Evolutionary conservation across 2,329 filamentous ascomycete species (phyloP), one percentile per base, ranked within the genome.

Genomic region (Sporothrix schenckii): DNA sequence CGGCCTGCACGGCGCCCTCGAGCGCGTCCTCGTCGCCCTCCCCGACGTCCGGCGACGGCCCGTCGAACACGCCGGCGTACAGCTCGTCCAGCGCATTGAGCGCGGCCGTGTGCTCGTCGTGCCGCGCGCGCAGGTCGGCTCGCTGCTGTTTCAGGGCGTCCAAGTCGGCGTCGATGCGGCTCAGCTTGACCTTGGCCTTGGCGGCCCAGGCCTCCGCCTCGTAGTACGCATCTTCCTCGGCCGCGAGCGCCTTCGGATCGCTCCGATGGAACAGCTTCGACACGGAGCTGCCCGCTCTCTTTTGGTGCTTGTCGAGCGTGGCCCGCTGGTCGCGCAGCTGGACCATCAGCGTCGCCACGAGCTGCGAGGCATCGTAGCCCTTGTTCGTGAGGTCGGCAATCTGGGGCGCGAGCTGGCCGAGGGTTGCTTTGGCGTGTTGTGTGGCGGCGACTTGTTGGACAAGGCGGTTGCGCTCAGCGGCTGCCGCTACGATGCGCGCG

Each of bases 341-440:
- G 4, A 6, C 14, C 7, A 10, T 9, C 39, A 63, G 39, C 6
- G 58, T 47, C 21, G 58, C 24, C 10, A 47, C 10, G 34, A 69
- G 49, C 68, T 69, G 68, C 4, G 39, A 13, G 13, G 52, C 53
- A n/a, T 61, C 63, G 6, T 19, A 61, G 44, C 27, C 21, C 53
- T 60, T 58, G 52, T 70, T 67, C 6, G 27, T 66, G 27, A 70
- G 69, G 41, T 60, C 34, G 41, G 53, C 39, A 21, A 70, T 53
- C 53, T 41, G 24, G 24, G 44, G 53, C 44, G 61, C 34, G 11
- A 67, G 39, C 47, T 67, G 24, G 44, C 24, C 34, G 10, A 70
- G 41, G 2, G 63, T 53, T 0, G 53, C 19, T 52, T 67, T 67
- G 44, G 69, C 63, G 30, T 70, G 63, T 47, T 67, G 63, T 1